Evolutionary conservation across 352 stramenopile genomes (phyloP).

Genomic region (Globisporangium spiculum): DNA sequence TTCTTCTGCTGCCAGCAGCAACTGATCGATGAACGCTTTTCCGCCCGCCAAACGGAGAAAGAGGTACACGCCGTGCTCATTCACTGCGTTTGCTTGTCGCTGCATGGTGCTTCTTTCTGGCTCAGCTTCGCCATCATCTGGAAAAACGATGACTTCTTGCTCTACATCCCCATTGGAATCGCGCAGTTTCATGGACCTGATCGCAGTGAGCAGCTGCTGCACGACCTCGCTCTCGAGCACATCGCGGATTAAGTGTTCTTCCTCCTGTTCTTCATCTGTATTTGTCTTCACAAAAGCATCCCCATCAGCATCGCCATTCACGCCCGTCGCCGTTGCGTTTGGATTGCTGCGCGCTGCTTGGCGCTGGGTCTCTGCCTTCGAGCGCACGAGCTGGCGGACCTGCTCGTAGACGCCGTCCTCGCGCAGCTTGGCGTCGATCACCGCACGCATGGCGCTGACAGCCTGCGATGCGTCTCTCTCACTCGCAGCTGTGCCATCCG

Average conservation of each 20-base stretch:
- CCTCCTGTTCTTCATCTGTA: constrained; percentile 9
- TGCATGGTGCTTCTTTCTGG: neutral
- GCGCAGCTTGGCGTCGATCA: constrained; percentile 71
- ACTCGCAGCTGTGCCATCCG: neutral
- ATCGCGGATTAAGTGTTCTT: constrained; percentile 46
- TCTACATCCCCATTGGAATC: neutral
- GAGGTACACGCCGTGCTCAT: constrained; percentile 28
- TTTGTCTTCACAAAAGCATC: neutral
- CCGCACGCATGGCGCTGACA: constrained; percentile 49
- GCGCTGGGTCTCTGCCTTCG: constrained; percentile 16
- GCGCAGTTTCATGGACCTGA: constrained; percentile 30
- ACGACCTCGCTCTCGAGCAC: constrained; percentile 75
- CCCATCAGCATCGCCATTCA: neutral
- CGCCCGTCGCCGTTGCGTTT: neutral
- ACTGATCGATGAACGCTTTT: constrained; percentile 73
- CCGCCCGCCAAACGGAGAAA: constrained; percentile 59
- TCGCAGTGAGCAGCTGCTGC: constrained; percentile 54
- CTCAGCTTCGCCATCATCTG: neutral
- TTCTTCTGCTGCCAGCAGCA: constrained; percentile 38
- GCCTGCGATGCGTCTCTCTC: constrained; percentile 24
- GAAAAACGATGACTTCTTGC: neutral
- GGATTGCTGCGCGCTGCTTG: neutral
- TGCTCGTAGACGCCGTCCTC: constrained; percentile 79
- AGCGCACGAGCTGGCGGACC: constrained; percentile 57
- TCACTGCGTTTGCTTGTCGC: constrained; percentile 3